Conservation (phyloP, 169 alveolate genomes). For the Perkinsus marinus region DNA sequence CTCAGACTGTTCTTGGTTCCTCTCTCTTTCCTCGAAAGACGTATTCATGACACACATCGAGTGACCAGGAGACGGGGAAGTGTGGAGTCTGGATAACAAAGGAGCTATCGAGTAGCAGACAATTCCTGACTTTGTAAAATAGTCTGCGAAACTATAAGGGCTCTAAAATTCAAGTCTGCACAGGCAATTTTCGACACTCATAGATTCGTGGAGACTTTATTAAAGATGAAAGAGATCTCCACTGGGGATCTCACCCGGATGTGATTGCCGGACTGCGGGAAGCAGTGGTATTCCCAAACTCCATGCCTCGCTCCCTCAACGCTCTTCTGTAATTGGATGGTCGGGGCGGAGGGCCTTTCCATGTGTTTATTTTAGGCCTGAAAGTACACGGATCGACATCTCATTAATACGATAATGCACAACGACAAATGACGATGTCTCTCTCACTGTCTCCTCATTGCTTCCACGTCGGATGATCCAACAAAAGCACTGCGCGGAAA, state of each 20-base stretch:
- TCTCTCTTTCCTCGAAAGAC: neutral
- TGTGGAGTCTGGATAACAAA: no score
- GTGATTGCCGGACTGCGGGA: no score
- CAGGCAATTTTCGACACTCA: neutral
- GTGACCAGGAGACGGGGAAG: neutral
- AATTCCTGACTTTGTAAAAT: neutral
- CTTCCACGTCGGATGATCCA: no score
- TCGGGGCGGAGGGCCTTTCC: neutral
- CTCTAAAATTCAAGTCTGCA: neutral
- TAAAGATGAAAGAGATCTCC: no score
- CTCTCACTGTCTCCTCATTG: no score
- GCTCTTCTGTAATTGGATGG: neutral
- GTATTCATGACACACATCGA: neutral
- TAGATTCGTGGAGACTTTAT: no score
- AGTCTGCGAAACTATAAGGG: neutral
- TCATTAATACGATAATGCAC: no score
- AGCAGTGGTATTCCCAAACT: neutral
- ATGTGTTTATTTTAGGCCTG: neutral
- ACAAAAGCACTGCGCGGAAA: no score
- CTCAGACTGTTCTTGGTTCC: neutral
- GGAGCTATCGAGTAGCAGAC: neutral
- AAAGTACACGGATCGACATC: no score
- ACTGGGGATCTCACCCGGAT: no score
- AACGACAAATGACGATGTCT: no score
- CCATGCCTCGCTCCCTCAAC: neutral